phyloP scores from a whole-genome alignment of 495 filamentous ascomycete genomes.

The Podospora tetraspora region DNA sequence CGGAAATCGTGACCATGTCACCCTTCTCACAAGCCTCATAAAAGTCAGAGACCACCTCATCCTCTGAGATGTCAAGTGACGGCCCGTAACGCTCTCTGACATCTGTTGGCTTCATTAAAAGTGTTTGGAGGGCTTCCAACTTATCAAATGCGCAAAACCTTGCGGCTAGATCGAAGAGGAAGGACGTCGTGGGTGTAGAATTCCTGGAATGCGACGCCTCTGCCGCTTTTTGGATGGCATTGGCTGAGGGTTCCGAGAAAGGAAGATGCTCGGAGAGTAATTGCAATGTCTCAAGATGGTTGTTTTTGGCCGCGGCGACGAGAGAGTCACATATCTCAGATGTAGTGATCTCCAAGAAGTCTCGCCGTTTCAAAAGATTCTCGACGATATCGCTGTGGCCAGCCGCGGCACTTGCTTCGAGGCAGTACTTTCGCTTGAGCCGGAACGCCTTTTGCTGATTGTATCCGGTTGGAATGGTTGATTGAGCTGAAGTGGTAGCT shows the following conservation, averaged over 20 bases:
- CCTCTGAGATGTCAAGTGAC: background rate
- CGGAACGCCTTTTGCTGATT: background rate
- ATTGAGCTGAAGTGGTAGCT: background rate
- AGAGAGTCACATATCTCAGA: background rate
- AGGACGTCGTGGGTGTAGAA: background rate
- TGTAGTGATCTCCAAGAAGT: background rate
- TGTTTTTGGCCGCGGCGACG: background rate
- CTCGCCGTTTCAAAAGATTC: background rate
- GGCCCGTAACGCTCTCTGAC: background rate
- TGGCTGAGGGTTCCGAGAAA: background rate
- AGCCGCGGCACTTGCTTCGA: background rate
- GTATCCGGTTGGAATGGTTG: background rate
- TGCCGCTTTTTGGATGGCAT: background rate
- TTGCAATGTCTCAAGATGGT: background rate
- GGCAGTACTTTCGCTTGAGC: background rate
- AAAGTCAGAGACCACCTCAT: background rate
- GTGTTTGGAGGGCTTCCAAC: background rate
- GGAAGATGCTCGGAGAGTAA: background rate
- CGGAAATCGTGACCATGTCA: background rate
- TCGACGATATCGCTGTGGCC: background rate
- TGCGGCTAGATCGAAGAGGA: background rate
- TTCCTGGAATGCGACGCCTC: background rate
- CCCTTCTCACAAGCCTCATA: background rate
- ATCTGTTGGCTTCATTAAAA: background rate
- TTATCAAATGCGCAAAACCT: background rate